Evolutionary conservation across 495 filamentous ascomycete genomes (phyloP), one percentile per base, ranked within the genome.

Genomic region (Penicillium diatomitis): DNA sequence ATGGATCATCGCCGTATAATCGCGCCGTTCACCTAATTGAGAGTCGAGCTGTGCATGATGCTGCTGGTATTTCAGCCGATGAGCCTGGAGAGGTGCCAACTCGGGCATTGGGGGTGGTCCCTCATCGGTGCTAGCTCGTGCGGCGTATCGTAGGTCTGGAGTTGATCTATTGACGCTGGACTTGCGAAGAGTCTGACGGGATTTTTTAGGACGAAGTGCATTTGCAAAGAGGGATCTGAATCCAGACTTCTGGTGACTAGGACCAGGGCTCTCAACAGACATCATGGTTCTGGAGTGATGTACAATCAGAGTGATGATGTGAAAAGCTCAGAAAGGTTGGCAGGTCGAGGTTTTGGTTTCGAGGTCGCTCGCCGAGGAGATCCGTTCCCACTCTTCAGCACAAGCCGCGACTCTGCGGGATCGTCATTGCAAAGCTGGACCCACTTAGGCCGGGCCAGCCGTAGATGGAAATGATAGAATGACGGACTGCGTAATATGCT

Each of bases 1-100:
- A 48, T 78, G 75, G 30, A 78, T 60, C 11, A 76, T 67, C 8
- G 66, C 62, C 0, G 75, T 77, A 41, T 74, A 70, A 51, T 78
- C 74, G 44, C 56, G 56, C 45, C 60, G 60, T 48, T 78, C 75
- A 5, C 75, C 75, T n/a, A 74, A 60, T 49, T 78, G 73, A 2
- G 61, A 62, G 46, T 78, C 72, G 5, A 69, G 47, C 29, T 63
- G 49, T 3, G 60, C 53, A 43, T 66, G 61, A 1, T 55, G 30
- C 7, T 58, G 48, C 39, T 48, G 52, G 52, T 74, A 74, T 50
- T 71, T 72, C n/a, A 57, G 45, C 37, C 66, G 58, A 43, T 74
- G 71, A 27, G 61, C 61, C 36, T 69, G 53, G 33, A 72, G 55
- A 2, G 69, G 69, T 9, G 71, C 62, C 3, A 71, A 49, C 10